A percentile compares a stretch with the other conserved stretches of the same genome.
phyloP scores from a whole-genome alignment of 2,329 filamentous ascomycete genomes.

The Torrubiellomyces zombiae region DNA sequence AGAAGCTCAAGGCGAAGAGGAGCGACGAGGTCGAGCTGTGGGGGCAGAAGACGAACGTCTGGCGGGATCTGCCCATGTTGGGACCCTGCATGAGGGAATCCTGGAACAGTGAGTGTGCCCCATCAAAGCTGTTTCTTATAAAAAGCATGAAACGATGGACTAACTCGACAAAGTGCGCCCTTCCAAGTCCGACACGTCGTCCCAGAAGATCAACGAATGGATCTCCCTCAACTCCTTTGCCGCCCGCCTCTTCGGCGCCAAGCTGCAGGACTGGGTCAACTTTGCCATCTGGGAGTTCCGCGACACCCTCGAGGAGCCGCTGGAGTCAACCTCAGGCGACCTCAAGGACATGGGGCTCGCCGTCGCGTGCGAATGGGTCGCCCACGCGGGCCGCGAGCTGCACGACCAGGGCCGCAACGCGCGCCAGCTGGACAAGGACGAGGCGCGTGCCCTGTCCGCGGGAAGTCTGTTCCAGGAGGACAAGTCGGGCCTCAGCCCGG shows the following conservation, averaged over 20 bases:
- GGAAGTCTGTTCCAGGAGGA: constrained; percentile 8
- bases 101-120: constrained; percentile 12
- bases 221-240: constrained; percentile 17
- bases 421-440: constrained; percentile 7
- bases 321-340: constrained; percentile 4
- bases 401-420: constrained; percentile 6
- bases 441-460: constrained; percentile 7
- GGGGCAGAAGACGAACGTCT: constrained; percentile 10
- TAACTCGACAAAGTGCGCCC: too few species aligned
- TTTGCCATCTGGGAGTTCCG: constrained; percentile 16
- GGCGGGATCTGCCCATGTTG: constrained; percentile 15
- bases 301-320: constrained; percentile 12
- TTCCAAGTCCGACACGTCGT: too few species aligned
- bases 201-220: constrained; percentile 13
- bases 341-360: constrained; percentile 8
- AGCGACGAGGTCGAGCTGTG: constrained; percentile 12
- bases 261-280: constrained; percentile 9
- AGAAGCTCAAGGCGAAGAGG: constrained; percentile 8
- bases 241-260: constrained; percentile 13
- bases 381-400: constrained; percentile 12
- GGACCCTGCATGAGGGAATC: constrained; percentile 13
- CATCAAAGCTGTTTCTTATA: not conserved
- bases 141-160: too few species aligned
- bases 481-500: constrained; percentile 9
- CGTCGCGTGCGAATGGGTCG: constrained; percentile 13